phyloP scores from a whole-genome alignment of 805 yeast species.

The Lachancea lanzarotensis region DNA sequence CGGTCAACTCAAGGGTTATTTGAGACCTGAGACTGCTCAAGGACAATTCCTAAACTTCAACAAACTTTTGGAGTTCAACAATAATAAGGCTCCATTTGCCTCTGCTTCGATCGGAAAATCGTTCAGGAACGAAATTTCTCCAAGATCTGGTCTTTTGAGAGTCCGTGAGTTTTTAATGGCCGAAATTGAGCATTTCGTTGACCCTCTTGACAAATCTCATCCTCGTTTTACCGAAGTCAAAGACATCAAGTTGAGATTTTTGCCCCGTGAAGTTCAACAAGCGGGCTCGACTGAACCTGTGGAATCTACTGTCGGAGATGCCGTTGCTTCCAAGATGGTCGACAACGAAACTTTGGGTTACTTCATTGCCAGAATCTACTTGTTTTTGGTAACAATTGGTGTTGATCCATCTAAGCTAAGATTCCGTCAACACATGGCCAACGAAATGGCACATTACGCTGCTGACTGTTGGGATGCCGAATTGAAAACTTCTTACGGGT shows the following conservation, averaged over 20 bases:
- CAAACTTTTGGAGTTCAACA: constrained; percentile 90
- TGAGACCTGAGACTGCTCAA: constrained; percentile 99
- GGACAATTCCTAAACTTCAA: constrained; percentile 96
- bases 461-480: constrained; percentile 99
- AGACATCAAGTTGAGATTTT: constrained; percentile 65
- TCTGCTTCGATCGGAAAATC: constrained; percentile 98
- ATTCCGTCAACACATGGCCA: constrained; percentile 97
- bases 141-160: constrained; percentile 94
- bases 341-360: constrained; percentile 97
- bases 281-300: constrained; percentile 68
- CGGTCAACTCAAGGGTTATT: constrained; percentile 88
- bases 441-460: constrained; percentile 99
- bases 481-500: constrained; percentile 89
- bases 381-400: constrained; percentile 82
- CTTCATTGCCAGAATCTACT: constrained; percentile 88
- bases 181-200: constrained; percentile 97
- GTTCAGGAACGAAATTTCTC: constrained; percentile 97
- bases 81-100: constrained; percentile 98
- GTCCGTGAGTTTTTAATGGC: constrained; percentile 99
- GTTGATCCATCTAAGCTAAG: constrained; percentile 77
- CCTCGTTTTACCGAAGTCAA: constrained; percentile 69
- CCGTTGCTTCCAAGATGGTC: constrained; percentile 79
- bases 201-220: constrained; percentile 83
- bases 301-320: constrained; percentile 76
- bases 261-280: constrained; percentile 84